These are phyloP conservation scores for Coniosporium apollinis DNA, from an alignment of 495 filamentous ascomycete species.

Conservation along the genomic window DNA sequence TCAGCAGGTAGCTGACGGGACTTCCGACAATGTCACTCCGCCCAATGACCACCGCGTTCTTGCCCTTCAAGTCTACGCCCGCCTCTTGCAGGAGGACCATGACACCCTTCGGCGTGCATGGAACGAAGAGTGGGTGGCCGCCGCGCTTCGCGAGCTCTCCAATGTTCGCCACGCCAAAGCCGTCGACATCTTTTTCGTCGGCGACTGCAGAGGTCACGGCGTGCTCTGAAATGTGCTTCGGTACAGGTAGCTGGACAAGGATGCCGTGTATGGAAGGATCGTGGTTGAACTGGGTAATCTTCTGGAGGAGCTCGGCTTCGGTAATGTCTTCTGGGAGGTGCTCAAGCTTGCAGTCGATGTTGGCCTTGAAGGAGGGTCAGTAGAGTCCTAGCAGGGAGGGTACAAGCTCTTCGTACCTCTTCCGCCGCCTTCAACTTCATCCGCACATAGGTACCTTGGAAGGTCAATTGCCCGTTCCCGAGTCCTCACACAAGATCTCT, in stretches of 20 bases:
- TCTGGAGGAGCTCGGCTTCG: constrained; percentile 70
- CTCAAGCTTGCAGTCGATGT: constrained; percentile 72
- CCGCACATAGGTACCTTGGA: constrained; percentile 82
- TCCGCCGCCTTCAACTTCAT: constrained; percentile 98
- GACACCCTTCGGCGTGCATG: constrained; percentile 92
- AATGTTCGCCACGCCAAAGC: constrained; percentile 85
- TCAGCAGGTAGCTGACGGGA: constrained; percentile 86
- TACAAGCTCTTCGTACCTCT: constrained; percentile 40
- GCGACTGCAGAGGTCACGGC: constrained; percentile 75
- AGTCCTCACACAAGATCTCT: too few relatives aligned
- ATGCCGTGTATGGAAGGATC: constrained; percentile 80
- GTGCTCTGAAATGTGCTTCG: constrained; percentile 76
- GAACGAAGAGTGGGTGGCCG: constrained; percentile 69
- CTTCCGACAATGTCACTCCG: constrained; percentile 95
- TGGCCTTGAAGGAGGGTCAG: constrained; percentile 39
- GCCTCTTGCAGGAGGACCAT: constrained; percentile 80
- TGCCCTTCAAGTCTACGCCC: constrained; percentile 68
- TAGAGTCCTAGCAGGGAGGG: neutral
- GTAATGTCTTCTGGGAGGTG: constrained; percentile 67
- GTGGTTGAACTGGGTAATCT: constrained; percentile 69
- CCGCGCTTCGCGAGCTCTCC: constrained; percentile 92
- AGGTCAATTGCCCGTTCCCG: constrained; percentile 5
- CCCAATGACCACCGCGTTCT: constrained; percentile 87
- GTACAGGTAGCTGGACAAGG: constrained; percentile 82
- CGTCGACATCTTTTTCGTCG: constrained; percentile 94